Base-by-base conservation (phyloP, 2,329 filamentous ascomycete genomes). In the Cyphellophora attinorum region DNA sequence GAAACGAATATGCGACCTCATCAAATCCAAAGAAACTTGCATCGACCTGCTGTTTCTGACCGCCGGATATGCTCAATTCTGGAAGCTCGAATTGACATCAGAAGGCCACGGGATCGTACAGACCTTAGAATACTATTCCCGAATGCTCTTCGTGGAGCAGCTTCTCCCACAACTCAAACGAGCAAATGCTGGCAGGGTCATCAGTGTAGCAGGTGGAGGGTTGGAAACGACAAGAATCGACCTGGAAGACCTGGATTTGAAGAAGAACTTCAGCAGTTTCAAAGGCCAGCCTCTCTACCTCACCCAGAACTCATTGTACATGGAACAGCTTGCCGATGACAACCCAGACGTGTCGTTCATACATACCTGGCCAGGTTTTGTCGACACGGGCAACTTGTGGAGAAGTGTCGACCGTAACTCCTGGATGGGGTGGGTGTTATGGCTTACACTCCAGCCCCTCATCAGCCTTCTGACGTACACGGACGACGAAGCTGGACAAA, bases 1-100 rank as follows among this genome's bases (percentile, higher is more conserved):
- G 5, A 57, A 55, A 39, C 51, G 59, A 5, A 35, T 65, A 1
- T 65, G 60, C 49, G 48, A 56, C 2, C 15, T 42, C 4, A 60
- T 67, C 50, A 58, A 56, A 37, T 42, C 11, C 5, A 55, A 51
- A 11, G 65, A 68, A 42, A 40, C 51, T 1, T 38, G 33, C 5
- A 21, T 68, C 38, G 64, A 68, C 47, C 36, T 70, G 13, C 37
- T 69, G 1, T 68, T 68, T 41, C 48, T 68, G 1, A 59, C 56
- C 1, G 46, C 62, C 0, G 65, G 66, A 2, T 70, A 65, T 40
- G 56, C 58, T 2, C 61, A 65, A 1, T 59, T 66, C 8, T 56
- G 55, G 11, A 33, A 17, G 4, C 56, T 60, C 6, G 38, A 40
- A 6, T 62, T 63, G 31, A 65, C 59, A 0, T 2, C 46, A 2